A percentile compares a stretch with the other conserved stretches of the same genome.
phyloP scores from a whole-genome alignment of 2,329 filamentous ascomycete genomes.

The Colletotrichum paranaense region DNA sequence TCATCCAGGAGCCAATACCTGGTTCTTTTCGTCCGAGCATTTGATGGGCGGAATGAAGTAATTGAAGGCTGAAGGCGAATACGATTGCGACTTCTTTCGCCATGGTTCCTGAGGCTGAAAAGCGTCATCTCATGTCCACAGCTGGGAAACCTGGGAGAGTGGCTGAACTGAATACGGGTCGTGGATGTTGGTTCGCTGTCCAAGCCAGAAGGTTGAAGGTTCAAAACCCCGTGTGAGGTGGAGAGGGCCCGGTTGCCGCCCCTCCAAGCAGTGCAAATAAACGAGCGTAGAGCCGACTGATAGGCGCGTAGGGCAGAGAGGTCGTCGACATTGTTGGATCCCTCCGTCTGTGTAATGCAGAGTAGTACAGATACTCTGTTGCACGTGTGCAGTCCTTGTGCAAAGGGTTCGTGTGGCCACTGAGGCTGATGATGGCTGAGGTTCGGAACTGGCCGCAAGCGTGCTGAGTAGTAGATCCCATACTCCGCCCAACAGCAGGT shows the following conservation, averaged over 20 bases:
- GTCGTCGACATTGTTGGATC: neutral
- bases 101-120: neutral
- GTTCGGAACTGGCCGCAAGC: constrained; percentile 27
- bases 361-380: neutral
- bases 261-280: constrained; percentile 14
- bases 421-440: constrained; percentile 23
- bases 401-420: neutral
- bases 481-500: neutral
- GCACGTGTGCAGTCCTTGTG: neutral
- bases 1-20: neutral
- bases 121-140: constrained; percentile 13
- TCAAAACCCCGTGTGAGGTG: neutral
- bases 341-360: neutral
- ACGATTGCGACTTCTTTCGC: neutral
- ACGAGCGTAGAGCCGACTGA: constrained; percentile 1
- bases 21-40: neutral
- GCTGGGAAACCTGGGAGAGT: neutral
- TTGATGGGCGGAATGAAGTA: neutral
- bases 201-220: constrained; percentile 12
- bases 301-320: constrained; percentile 9
- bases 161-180: constrained; percentile 8
- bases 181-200: constrained; percentile 8
- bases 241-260: constrained; percentile 15
- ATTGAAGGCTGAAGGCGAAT: neutral
- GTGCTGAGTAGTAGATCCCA: neutral